Conservation (phyloP, 202 grass and related monocot genomes). For the Panicum hallii region DNA sequence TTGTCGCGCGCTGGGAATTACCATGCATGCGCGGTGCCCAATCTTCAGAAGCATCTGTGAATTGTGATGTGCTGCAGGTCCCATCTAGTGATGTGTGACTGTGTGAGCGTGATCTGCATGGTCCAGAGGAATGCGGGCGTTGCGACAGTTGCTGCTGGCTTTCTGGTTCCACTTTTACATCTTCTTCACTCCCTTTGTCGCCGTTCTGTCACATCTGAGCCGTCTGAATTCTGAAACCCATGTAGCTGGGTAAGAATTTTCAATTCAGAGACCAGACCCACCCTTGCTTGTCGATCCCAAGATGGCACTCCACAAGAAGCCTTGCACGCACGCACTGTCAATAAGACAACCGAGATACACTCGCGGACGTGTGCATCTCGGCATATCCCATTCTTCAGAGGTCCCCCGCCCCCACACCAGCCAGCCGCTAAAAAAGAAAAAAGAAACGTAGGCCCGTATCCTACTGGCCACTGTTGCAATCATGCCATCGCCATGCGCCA, state of each 20-base stretch:
- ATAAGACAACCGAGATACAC: neutral
- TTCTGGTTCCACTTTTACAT: neutral
- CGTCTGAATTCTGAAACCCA: neutral
- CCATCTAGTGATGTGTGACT: too few relatives aligned
- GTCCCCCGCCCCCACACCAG: neutral
- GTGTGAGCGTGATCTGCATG: neutral
- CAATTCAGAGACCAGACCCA: neutral
- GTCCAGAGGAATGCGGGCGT: neutral
- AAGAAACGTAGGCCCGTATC: neutral
- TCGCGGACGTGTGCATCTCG: neutral
- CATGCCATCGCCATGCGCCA: constrained; percentile 18
- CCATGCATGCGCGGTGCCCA: neutral
- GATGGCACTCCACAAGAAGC: neutral
- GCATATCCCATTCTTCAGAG: neutral
- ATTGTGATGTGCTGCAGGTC: too few relatives aligned
- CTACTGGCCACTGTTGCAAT: constrained; percentile 26
- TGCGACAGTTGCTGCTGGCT: neutral
- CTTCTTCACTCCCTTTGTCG: neutral
- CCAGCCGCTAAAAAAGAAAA: neutral
- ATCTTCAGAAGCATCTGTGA: neutral
- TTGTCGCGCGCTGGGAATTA: neutral
- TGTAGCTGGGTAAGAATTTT: neutral
- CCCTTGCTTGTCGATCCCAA: neutral
- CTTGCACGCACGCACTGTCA: neutral
- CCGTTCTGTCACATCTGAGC: neutral